Evolutionary conservation across 108 stramenopile species (phyloP), one percentile per base, ranked within the genome.

Genomic region (Pseudonitzschia multistriata): DNA sequence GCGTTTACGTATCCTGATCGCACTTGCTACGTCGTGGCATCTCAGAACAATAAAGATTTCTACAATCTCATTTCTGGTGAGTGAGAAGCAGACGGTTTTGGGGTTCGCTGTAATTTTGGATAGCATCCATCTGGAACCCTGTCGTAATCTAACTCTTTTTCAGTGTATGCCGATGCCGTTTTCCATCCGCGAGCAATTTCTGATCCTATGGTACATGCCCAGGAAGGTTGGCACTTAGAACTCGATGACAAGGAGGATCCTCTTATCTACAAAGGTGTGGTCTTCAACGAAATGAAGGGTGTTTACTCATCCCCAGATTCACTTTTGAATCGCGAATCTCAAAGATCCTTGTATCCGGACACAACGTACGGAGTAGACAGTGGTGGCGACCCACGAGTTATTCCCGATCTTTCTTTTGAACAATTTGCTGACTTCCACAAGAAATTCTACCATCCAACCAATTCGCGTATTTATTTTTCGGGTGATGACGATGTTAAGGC

Each of bases 251-350:
- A 85, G 66, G 85, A 83, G 4, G 82, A 92, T 21, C 95, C 96
- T 4, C 74, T 97, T 28, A 92, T 86, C 21, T 97, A 94, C 91
- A 97, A 97, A 79, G 99, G 99, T 52, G 97, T 99, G 29, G 99
- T 99, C 11, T 99, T 90, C 89, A 98, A 98, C 67, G 99, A 99
- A 85, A 99, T 99, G 99, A 99, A 99, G 83, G 99, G 99, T 25
- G 98, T 98, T 8, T 98, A 98, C 71, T 94, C 92, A 25, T 85
- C 83, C 37, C 91, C 98, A 11, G 97, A 98, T 72, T 90, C 92
- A 14, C 81, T 96, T 25, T 62, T 96, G 59, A 83, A 80, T 55
- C 80, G 96, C 31, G 96, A 95, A 53, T 83, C 92, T 28, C 97
- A 98, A 78, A 84, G 93, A 74, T 85, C 88, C 35, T 71, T 98